Evolutionary conservation across 2,329 filamentous ascomycete genomes (phyloP).

Genomic region (Botrytis tulipae): DNA sequence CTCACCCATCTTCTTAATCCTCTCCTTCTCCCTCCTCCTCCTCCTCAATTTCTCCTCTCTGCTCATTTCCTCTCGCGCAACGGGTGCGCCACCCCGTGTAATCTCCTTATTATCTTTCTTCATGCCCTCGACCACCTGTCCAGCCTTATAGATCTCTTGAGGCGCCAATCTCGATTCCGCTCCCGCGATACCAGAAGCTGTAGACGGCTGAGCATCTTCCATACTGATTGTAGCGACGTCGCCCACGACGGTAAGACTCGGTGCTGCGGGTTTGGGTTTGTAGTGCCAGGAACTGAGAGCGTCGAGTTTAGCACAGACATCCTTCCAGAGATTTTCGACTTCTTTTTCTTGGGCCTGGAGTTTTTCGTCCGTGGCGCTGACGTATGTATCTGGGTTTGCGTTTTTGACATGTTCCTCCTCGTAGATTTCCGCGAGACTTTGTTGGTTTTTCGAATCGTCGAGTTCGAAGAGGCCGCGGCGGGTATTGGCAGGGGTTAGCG

Average conservation of each 20-base stretch:
- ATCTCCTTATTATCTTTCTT: slow-evolving; percentile 65
- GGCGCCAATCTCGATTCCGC: slow-evolving; percentile 78
- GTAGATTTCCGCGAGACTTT: slow-evolving; percentile 88
- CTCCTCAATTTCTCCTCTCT: slow-evolving; percentile 79
- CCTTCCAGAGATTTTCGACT: slow-evolving; percentile 79
- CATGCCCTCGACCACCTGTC: slow-evolving; percentile 59
- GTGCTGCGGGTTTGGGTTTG: slow-evolving; percentile 80
- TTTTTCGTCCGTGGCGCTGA: slow-evolving; percentile 81
- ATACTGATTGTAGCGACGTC: slow-evolving; percentile 90
- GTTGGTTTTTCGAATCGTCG: slow-evolving; percentile 82
- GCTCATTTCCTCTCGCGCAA: slow-evolving; percentile 82
- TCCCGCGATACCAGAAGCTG: slow-evolving; percentile 68
- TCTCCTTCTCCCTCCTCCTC: slow-evolving; percentile 81
- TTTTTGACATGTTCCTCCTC: slow-evolving; percentile 85
- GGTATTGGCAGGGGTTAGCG: slow-evolving; percentile 58
- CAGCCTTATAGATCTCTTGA: slow-evolving; percentile 89
- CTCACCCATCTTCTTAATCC: slow-evolving; percentile 66
- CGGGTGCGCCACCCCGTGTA: slow-evolving; percentile 73
- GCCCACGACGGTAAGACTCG: slow-evolving; percentile 80
- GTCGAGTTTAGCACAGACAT: slow-evolving; percentile 77
- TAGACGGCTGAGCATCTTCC: slow-evolving; percentile 91
- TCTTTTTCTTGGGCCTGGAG: slow-evolving; percentile 78
- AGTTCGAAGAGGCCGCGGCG: slow-evolving; percentile 69
- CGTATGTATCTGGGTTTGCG: slow-evolving; percentile 73
- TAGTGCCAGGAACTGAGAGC: slow-evolving; percentile 92